Base-by-base conservation (phyloP, 2,329 filamentous ascomycete genomes). In the Fusarium humuli region DNA sequence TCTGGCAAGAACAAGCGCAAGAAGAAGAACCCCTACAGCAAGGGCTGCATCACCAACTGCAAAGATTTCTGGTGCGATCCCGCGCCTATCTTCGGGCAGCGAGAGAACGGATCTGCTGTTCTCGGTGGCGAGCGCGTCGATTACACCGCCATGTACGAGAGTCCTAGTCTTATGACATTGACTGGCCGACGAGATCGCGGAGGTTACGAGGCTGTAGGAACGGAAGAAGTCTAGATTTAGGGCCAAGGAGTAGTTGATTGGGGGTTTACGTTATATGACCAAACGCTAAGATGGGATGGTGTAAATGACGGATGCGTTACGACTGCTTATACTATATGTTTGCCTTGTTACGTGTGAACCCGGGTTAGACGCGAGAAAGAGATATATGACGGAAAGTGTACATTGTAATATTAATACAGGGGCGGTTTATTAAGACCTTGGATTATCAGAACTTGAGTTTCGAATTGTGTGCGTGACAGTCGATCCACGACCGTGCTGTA, bases 1-100 rank as follows among this genome's bases (percentile, higher is more conserved):
- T 84, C 84, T 5, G 80, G 81, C 25, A 80, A 83, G 79, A 83
- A 85, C 77, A 83, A 84, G 81, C 85, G 83, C 72, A 81, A 86
- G 69, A 87, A 87, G 77, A 85, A 85, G 71, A 99, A 98, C 78
- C 94, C 94, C 0, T 99, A 95, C 79, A 95, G 90, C 61, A 86
- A 90, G 32, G 96, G 96, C 10, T 85, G 94, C 41, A 74, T 97
- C n/a, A 88, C 90, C 63, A 99, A 99, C 78, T 99, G 96, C 81
- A 91, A 89, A 71, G 97, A 99, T 80, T 99, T 99, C 79, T 98
- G 94, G 94, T 95, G 92, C 75, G 96, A 98, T 77, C 90, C 93
- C 3, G 91, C 92, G 4, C 92, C 95, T 0, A 79, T 97, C 20
- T 95, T 97, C 78, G 90, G 91, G 13, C 88, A 86, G 73, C 87